Conservation (phyloP, 345 rosid genomes). For the Salix brachista region DNA sequence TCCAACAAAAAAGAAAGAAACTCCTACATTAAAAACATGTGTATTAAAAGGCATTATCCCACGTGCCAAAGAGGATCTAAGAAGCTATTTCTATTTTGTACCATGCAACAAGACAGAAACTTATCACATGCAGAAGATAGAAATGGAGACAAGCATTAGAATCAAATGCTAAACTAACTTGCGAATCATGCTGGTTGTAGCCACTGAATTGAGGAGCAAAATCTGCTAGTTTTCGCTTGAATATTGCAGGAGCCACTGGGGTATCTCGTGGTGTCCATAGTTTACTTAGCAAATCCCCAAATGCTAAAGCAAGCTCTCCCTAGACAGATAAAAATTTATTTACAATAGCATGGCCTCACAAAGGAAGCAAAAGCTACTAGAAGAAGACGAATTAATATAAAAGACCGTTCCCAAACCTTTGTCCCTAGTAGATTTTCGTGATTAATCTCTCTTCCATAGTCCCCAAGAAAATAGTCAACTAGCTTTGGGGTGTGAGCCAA, state of each 20-base stretch:
- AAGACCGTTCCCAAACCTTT: conserved; percentile 32
- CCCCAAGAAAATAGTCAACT: conserved; percentile 83
- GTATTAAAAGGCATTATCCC: background rate
- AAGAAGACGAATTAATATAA: background rate
- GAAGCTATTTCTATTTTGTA: background rate
- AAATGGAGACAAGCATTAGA: background rate
- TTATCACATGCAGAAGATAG: background rate
- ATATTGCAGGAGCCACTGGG: conserved; percentile 18
- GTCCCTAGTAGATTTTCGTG: conserved; percentile 77
- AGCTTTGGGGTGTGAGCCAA: conserved; percentile 90
- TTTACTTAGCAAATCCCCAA: conserved; percentile 24
- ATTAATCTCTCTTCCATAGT: conserved; percentile 75
- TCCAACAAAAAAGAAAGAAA: conserved; percentile 30
- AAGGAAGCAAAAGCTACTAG: background rate
- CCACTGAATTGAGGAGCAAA: conserved; percentile 33
- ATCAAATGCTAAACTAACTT: conserved; percentile 12
- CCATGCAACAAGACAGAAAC: background rate
- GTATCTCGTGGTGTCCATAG: conserved; percentile 21
- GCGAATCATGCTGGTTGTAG: conserved; percentile 26
- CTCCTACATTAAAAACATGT: conserved; percentile 14
- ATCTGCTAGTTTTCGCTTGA: conserved; percentile 16
- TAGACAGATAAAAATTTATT: background rate
- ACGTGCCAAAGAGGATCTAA: background rate
- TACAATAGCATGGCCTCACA: background rate
- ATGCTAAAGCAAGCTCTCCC: conserved; percentile 24